A percentile compares a stretch with the other conserved stretches of the same genome.
phyloP scores from a whole-genome alignment of 345 rosid genomes.

The Lepidium sativum region DNA sequence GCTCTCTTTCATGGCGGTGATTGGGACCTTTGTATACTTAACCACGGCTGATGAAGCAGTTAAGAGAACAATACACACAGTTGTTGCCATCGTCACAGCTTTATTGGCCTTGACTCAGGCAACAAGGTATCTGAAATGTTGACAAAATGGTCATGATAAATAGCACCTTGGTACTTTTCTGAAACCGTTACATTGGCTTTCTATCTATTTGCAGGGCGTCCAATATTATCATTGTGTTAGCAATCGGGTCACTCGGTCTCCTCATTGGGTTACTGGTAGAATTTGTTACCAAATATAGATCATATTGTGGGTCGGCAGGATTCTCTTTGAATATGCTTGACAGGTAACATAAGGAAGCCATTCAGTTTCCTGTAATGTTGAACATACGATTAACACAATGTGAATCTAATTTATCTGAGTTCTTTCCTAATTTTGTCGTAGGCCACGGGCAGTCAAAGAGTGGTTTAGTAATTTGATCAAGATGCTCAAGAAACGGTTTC shows the following conservation, averaged over 20 bases:
- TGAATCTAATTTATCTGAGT: not conserved
- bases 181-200: not conserved
- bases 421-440: slow-evolving; percentile 17
- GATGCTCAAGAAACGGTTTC: slow-evolving; percentile 49
- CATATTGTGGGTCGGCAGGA: slow-evolving; percentile 40
- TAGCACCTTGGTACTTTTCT: slow-evolving; percentile 3
- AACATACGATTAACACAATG: not conserved
- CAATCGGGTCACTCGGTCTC: slow-evolving; percentile 73
- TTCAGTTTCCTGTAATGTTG: not conserved
- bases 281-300: slow-evolving; percentile 48
- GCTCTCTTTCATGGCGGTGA: slow-evolving; percentile 98
- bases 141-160: not conserved
- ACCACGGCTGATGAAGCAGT: slow-evolving; percentile 60
- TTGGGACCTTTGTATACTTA: slow-evolving; percentile 77
- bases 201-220: slow-evolving; percentile 48
- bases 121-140: slow-evolving; percentile 52
- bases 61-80: slow-evolving; percentile 76
- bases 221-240: slow-evolving; percentile 72
- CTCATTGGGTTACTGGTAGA: slow-evolving; percentile 74
- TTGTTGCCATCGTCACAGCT: slow-evolving; percentile 81
- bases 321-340: slow-evolving; percentile 36
- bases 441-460: slow-evolving; percentile 39
- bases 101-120: slow-evolving; percentile 89
- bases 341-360: slow-evolving; percentile 38
- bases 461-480: slow-evolving; percentile 52